phyloP scores from a whole-genome alignment of 306 rosid species.

The Vigna radiata region DNA sequence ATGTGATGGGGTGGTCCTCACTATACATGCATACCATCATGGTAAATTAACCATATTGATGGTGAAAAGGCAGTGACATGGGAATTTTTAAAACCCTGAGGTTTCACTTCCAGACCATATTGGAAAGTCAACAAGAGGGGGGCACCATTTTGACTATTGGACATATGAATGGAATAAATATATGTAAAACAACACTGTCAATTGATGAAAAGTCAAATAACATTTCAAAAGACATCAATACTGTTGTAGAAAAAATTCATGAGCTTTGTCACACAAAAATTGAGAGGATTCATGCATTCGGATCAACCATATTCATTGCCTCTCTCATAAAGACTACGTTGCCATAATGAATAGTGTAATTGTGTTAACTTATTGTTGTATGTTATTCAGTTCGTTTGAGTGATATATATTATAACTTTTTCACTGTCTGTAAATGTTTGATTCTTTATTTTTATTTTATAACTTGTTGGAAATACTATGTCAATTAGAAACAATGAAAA shows the following conservation, averaged over 20 bases:
- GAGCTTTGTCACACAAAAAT: slow-evolving; percentile 5
- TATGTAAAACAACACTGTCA: background rate
- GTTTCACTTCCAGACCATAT: background rate
- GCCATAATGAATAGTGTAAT: background rate
- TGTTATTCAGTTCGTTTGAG: background rate
- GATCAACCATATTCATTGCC: background rate
- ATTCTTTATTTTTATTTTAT: too few relatives aligned
- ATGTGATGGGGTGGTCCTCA: background rate
- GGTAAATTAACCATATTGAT: slow-evolving; percentile 30
- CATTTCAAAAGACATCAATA: slow-evolving; percentile 35
- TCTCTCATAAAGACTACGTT: slow-evolving; percentile 1
- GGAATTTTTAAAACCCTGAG: slow-evolving; percentile 35
- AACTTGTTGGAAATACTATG: too few relatives aligned
- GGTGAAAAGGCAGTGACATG: slow-evolving; percentile 49
- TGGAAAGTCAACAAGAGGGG: slow-evolving; percentile 49
- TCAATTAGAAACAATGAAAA: too few relatives aligned
- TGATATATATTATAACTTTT: background rate
- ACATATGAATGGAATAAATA: slow-evolving; percentile 22
- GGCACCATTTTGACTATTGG: slow-evolving; percentile 54
- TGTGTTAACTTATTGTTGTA: background rate
- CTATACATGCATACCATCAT: background rate
- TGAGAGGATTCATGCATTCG: background rate
- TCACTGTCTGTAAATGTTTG: too few relatives aligned
- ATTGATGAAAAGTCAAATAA: slow-evolving; percentile 40
- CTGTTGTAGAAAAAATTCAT: slow-evolving; percentile 23